Evolutionary conservation across 2,329 filamentous ascomycete species (phyloP).

Genomic region (Ceratocystiopsis sp.): DNA sequence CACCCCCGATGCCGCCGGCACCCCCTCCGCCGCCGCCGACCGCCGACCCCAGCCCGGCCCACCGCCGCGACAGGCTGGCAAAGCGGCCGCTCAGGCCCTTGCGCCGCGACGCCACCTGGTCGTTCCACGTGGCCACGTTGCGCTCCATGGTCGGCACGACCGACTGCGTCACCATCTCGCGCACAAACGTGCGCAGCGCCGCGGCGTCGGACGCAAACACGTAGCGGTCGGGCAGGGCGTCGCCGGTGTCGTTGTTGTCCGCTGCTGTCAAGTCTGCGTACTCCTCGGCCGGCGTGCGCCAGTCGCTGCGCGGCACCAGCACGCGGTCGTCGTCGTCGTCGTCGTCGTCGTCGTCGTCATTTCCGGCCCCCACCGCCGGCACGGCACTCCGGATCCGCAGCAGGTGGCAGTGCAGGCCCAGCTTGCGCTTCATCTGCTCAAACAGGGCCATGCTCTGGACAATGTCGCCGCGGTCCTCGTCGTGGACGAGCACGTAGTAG

Average conservation of each 20-base stretch:
- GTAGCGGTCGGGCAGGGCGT: conserved; percentile 49
- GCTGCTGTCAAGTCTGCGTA: conserved; percentile 53
- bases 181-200: conserved; percentile 73
- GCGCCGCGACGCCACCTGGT: conserved; percentile 81
- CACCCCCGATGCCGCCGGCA: conserved; percentile 37
- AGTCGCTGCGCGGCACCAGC: conserved; percentile 64
- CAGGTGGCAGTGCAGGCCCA: conserved; percentile 88
- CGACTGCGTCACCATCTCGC: conserved; percentile 90
- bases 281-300: conserved; percentile 79
- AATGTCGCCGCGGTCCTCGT: conserved; percentile 91
- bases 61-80: conserved; percentile 82
- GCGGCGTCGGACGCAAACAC: conserved; percentile 87
- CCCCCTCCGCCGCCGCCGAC: conserved; percentile 25
- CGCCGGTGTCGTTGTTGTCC: conserved; percentile 31
- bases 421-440: conserved; percentile 98
- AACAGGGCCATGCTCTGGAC: conserved; percentile 76
- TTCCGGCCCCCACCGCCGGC: too few relatives aligned
- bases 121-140: conserved; percentile 82
- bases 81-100: conserved; percentile 85
- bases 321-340: conserved; percentile 76
- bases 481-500: conserved; percentile 92
- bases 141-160: conserved; percentile 94
- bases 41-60: conserved; percentile 40
- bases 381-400: conserved; percentile 61
- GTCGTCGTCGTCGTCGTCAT: conserved; percentile 70